Base-by-base conservation (phyloP, 768 basidiomycete genomes). In the Lactarius quietus region DNA sequence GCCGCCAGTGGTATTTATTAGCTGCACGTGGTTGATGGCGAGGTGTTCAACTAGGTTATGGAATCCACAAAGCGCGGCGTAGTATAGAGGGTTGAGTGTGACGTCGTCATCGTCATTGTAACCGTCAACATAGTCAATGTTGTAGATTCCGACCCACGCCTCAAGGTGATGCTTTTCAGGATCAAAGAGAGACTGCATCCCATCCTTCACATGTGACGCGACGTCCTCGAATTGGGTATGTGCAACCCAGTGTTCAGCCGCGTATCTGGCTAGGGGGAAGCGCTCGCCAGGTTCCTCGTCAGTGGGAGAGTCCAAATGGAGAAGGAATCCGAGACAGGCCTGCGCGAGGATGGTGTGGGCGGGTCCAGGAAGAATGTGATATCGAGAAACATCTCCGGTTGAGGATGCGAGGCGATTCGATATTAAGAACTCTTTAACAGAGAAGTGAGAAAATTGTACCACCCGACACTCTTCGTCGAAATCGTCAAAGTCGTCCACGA, bases 391-490 rank as follows among this genome's bases (percentile, higher is more conserved):
- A 45, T 33, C 31, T 48, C n/a, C n/a, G 10, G 26, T 9, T 9
- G 29, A 31, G 3, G 17, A 10, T 14, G 43, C 29, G 17, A 59
- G 58, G 7, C 58, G 58, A 14, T 43, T 28, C 4, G 58, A 59
- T 14, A 29, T 45, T 28, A 59, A n/a, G 58, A 59, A 59, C 58
- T 59, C 58, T 14, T 45, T 45, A n/a, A 59, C 41, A 8, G 58
- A 59, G 43, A 45, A 59, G 28, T 59, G 58, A 1, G 58, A 59
- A 26, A 59, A 45, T 20, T 59, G 43, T 5, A 59, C 43, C 18
- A 59, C 29, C 17, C 43, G 29, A 9, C 9, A 33, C 33, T n/a
- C n/a, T n/a, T n/a, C 18, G 1, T 6, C 33, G 33, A 33, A 33
- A 8, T 33, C 3, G 33, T 33, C 33, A 3, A 33, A 8, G 33